Evolutionary conservation across 2,329 filamentous ascomycete genomes (phyloP), one percentile per base, ranked within the genome.

Genomic region (Beauveria caledonica): DNA sequence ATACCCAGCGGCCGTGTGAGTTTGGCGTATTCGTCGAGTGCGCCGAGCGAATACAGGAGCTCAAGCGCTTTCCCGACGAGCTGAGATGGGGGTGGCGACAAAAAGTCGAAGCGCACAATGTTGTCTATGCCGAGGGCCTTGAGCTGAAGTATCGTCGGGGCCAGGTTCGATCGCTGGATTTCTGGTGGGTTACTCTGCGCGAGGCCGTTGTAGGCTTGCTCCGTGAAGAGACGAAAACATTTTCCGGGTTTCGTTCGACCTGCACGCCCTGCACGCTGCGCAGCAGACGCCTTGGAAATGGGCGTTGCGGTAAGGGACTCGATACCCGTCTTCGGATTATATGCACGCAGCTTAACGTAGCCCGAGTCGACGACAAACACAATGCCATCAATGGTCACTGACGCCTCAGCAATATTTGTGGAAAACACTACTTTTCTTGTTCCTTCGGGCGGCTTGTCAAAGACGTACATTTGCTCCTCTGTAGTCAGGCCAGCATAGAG

Each of bases 51-150:
- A 72, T 88, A 96, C 4, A 99, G 82, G 3, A 97, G 79, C 72
- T 97, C 93, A 2, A 97, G 82, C 0, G 90, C 94, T 63, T 92
- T 90, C 48, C 88, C 85, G 73, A 97, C 84, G 33, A 96, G 84
- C 67, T 93, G 87, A 0, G 92, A 85, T 0, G 94, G 92, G 11
- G 94, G 94, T 3, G 91, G 80, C 3, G 90, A 93, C 56, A 97
- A 76, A 70, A 93, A 99, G 67, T 92, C 86, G 71, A 97, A 99
- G 5, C 91, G 86, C 5, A 91, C 85, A 39, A 97, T 86, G 66
- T 99, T 97, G 72, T 97, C 92, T 65, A 97, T 95, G 0, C 94
- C 94, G 1, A 99, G 79, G 1, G 94, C 93, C 74, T 97, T 96
- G 44, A 99, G 85, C 68, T 97, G 93, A 48, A 99, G 80, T 44